Base-by-base conservation (phyloP, 345 rosid species). In the Raphanus sativus region DNA sequence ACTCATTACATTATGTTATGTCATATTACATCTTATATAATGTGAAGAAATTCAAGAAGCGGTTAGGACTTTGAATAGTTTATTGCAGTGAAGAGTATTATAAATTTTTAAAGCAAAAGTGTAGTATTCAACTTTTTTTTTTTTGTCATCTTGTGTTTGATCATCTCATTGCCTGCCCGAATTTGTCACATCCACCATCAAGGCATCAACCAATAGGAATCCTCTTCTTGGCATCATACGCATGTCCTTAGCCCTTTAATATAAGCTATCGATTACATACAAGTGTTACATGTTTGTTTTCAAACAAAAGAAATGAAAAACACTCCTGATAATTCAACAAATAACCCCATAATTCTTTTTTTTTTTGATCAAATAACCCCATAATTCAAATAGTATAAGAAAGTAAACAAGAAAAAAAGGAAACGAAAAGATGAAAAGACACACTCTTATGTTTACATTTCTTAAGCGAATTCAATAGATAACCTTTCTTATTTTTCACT, bases 171-270 rank as follows among this genome's bases (percentile, higher is more conserved):
- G 74, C 78, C 82, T 79, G 65, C 78, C 63, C 71, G 38, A 52
- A 9, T 40, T 65, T 65, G 71, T 71, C 65, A 71, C 76, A 71
- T 77, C 76, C 76, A 71, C 76, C 76, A 71, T 21, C 21, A 21
- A 21, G 21, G 56, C 81, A 65, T 64, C 62, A 71, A 77, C 81
- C 67, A 58, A 68, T 68, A 45, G 4, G 79, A 48, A 0, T 17
- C 60, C 74, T 65, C 48, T 30, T 70, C 42, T 71, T 71, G 76
- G 67, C 76, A 65, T 30, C 32, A 56, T 56, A 65, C 16, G 4
- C 66, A 65, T 65, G 76, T 77, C 71, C 11, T 21, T 13, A 12
- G 30, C n/a, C 61, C 29, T 10, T 3, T 61, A 45, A 68, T 24
- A 34, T 59, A 59, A 75, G 15, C 61, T 33, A 10, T 6, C 25